A percentile compares a stretch with the other conserved stretches of the same genome.
Conservation (phyloP, 768 basidiomycete genomes). For the Scleroderma bovista region DNA sequence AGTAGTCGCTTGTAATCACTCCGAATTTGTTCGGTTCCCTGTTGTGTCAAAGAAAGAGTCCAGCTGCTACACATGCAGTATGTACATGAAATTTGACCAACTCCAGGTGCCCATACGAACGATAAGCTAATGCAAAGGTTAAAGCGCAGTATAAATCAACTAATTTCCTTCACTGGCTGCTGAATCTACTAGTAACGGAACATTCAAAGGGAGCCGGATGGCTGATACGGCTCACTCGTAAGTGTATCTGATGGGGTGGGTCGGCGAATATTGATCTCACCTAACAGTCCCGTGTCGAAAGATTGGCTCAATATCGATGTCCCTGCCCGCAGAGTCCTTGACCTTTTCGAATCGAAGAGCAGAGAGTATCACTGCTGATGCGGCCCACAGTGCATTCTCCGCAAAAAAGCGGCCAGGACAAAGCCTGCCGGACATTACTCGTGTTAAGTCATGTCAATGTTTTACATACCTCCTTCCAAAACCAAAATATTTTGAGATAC, state of each 20-base stretch:
- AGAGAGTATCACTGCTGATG: background rate
- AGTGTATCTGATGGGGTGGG: background rate
- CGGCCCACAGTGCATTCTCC: background rate
- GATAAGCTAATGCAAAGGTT: no score
- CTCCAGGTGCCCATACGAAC: no score
- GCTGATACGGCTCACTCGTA: background rate
- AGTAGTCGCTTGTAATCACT: no score
- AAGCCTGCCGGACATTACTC: background rate
- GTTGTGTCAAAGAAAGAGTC: no score
- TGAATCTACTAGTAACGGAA: background rate
- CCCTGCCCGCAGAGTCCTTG: background rate
- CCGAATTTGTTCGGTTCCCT: no score
- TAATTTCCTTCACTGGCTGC: no score
- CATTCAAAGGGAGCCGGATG: background rate
- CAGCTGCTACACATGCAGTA: no score
- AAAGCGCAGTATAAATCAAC: no score
- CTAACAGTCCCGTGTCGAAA: background rate
- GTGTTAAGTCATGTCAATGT: no score
- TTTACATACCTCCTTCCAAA: slow-evolving; percentile 1
- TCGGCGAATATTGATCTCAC: background rate
- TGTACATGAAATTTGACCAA: no score
- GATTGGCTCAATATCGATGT: background rate
- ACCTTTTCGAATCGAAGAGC: background rate
- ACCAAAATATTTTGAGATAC: background rate
- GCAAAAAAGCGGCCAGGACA: background rate